Evolutionary conservation across 495 filamentous ascomycete species (phyloP), one percentile per base, ranked within the genome.

Genomic region (Penicillium steckii): DNA sequence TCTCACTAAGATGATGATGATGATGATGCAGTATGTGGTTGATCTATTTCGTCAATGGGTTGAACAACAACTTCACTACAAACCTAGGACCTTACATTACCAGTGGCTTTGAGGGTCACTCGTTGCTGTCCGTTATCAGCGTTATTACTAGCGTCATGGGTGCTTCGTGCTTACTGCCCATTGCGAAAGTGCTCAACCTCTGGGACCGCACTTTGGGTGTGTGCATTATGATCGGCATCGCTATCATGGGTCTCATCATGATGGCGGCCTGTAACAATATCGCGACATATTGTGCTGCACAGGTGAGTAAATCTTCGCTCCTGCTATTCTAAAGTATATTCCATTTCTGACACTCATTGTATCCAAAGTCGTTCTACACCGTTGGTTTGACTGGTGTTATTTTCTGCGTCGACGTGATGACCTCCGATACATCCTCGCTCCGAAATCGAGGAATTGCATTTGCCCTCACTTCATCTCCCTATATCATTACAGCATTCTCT

Each of bases 131-230:
- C 1, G 63, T 63, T 1, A 70, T 66, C n/a, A 38, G 48, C 6
- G 60, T 73, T 30, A 54, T 75, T 17, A 62, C 67, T 3, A 64
- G 50, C 19, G 52, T 88, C 33, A 80, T 88, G 52, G 80, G 77
- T 24, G 56, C 42, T 17, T 43, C 35, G 4, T 44, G 45, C 17
- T 41, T 46, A 23, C 30, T 88, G 40, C 77, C 85, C 3, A 71
- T 87, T 29, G 85, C 83, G 35, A 88, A 88, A 64, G 66, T 88
- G 21, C 71, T 88, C 45, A 83, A 88, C 58, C 68, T 85, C 18
- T 88, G 79, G 75, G 86, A 85, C 30, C 61, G 81, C 56, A 54
- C 80, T 5, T 17, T 40, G 17, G 50, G 32, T 60, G 57, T 78
- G 26, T 71, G 71, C 30, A 85, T 84, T 51, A 76, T 62, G 8